phyloP scores from a whole-genome alignment of 2,329 filamentous ascomycete genomes.

The Trichophaea hybrida region DNA sequence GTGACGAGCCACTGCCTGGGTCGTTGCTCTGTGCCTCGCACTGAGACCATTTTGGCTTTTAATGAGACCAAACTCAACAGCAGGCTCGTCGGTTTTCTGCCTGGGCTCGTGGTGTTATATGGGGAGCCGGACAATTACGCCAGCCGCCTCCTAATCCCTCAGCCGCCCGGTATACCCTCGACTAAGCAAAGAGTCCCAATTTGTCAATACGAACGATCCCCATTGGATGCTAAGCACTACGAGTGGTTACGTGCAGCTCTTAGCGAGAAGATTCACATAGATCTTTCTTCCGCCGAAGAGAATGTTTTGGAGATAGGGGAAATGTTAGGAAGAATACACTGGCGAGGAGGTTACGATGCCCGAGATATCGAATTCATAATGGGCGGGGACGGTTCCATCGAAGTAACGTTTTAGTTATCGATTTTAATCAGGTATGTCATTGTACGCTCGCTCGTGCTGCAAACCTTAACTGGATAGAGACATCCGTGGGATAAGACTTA shows the following conservation, averaged over 20 bases:
- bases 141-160: too few relatives aligned
- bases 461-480: constrained; percentile 3
- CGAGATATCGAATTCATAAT: constrained; percentile 7
- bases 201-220: constrained; percentile 6
- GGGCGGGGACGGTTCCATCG: constrained; percentile 1
- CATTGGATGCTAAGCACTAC: neutral
- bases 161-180: neutral
- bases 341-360: constrained; percentile 4
- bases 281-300: constrained; percentile 4
- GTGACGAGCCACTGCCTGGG: too few relatives aligned
- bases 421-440: constrained; percentile 3
- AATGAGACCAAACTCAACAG: too few relatives aligned
- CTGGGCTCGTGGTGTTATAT: too few relatives aligned
- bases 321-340: constrained; percentile 7
- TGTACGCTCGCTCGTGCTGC: neutral
- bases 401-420: constrained; percentile 6
- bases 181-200: neutral
- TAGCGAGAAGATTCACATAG: neutral
- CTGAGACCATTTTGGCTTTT: too few relatives aligned
- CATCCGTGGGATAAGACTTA: neutral
- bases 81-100: too few relatives aligned
- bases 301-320: constrained; percentile 5
- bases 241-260: neutral
- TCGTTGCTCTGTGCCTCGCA: too few relatives aligned
- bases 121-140: too few relatives aligned